Percentiles rank a stretch among this genome's conserved stretches.
These are phyloP conservation scores for Candida endomychidarum DNA, from an alignment of 805 yeast genomes.

Conservation along the genomic window DNA sequence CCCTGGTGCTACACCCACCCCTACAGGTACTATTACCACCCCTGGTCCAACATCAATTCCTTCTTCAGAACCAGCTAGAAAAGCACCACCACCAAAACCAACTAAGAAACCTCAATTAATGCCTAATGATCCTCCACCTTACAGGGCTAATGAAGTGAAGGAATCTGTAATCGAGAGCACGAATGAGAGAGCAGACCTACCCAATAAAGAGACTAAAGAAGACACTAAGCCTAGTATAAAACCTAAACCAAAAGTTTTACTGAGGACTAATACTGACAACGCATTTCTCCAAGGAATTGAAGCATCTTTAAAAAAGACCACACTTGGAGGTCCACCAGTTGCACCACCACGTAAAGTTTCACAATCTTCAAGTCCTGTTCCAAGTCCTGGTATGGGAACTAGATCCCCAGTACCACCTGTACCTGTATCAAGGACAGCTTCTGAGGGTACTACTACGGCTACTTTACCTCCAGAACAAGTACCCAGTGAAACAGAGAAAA, in stretches of 20 bases:
- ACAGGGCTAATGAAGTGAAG: slow-evolving; percentile 13
- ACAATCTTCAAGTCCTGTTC: too few species aligned
- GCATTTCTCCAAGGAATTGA: slow-evolving; percentile 4
- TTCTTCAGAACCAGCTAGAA: too few species aligned
- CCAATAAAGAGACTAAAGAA: background rate
- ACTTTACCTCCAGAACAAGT: slow-evolving; percentile 12
- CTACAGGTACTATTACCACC: too few species aligned
- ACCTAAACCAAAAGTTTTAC: slow-evolving; percentile 14
- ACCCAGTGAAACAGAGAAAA: slow-evolving; percentile 3
- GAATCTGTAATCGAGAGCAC: too few species aligned
- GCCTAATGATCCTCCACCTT: slow-evolving; percentile 24
- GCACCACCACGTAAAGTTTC: background rate
- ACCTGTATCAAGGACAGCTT: slow-evolving; percentile 16
- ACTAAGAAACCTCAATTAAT: slow-evolving; percentile 26
- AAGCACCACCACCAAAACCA: slow-evolving; percentile 47
- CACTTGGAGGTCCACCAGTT: too few species aligned
- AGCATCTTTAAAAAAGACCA: background rate
- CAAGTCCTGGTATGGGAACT: slow-evolving; percentile 15
- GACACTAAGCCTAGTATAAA: slow-evolving; percentile 4
- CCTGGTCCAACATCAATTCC: too few species aligned
- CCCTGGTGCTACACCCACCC: too few species aligned
- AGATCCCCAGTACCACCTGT: slow-evolving; percentile 13
- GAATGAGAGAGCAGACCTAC: too few species aligned
- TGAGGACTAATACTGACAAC: slow-evolving; percentile 1
- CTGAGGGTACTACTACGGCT: too few species aligned